A percentile compares a stretch with the other conserved stretches of the same genome.
Evolutionary conservation across 805 yeast species (phyloP).

Genomic region (Saccharomycopsis microspora): DNA sequence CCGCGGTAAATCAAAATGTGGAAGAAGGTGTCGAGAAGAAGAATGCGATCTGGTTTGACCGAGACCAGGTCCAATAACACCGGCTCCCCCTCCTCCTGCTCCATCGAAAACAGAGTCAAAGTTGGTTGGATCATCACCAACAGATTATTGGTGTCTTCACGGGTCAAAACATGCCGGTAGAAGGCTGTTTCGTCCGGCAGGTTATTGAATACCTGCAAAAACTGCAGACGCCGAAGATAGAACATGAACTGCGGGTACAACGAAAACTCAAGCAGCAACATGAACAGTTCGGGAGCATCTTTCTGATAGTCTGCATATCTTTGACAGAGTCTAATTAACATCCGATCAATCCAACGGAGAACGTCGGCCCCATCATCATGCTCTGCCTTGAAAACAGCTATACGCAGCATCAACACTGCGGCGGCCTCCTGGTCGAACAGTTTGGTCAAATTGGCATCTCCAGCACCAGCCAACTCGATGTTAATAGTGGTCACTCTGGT

Average conservation of each 20-base stretch:
- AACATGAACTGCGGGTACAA: slow-evolving; percentile 58
- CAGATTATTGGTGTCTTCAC: slow-evolving; percentile 50
- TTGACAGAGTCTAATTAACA: slow-evolving; percentile 34
- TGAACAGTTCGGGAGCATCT: slow-evolving; percentile 36
- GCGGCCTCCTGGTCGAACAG: slow-evolving; percentile 66
- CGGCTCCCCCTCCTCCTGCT: slow-evolving; percentile 45
- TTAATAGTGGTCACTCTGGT: slow-evolving; percentile 51
- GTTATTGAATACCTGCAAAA: slow-evolving; percentile 53
- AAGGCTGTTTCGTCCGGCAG: slow-evolving; percentile 67
- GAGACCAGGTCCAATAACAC: slow-evolving; percentile 56
- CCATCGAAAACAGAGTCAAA: slow-evolving; percentile 36
- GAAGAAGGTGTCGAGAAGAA: slow-evolving; percentile 57
- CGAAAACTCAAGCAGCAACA: slow-evolving; percentile 37
- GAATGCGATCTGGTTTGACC: slow-evolving; percentile 42
- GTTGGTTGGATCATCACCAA: slow-evolving; percentile 64
- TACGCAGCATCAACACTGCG: slow-evolving; percentile 47
- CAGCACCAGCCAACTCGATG: slow-evolving; percentile 31
- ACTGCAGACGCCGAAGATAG: slow-evolving; percentile 55
- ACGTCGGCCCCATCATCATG: slow-evolving; percentile 29
- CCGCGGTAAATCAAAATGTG: slow-evolving; percentile 61
- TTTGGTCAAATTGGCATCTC: slow-evolving; percentile 29
- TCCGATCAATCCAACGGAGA: slow-evolving; percentile 37
- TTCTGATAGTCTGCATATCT: slow-evolving; percentile 37
- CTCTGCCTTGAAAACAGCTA: slow-evolving; percentile 33
- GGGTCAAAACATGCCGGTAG: slow-evolving; percentile 48